Evolutionary conservation across 2,329 filamentous ascomycete species (phyloP).

Genomic region (Sporothrix schenckii): DNA sequence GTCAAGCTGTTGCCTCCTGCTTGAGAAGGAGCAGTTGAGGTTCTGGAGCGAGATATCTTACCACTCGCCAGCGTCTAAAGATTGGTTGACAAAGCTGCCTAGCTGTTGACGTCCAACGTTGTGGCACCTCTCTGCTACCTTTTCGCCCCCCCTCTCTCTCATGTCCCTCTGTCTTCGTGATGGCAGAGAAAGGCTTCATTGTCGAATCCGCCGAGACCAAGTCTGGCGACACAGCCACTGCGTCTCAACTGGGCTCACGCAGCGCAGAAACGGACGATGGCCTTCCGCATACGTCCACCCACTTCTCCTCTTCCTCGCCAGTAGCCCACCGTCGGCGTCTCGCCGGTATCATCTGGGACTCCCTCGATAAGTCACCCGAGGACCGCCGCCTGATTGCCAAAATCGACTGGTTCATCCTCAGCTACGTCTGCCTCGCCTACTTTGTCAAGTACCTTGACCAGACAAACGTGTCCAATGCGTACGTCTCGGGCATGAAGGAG

Average conservation of each 20-base stretch:
- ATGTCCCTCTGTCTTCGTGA: background rate
- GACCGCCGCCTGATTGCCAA: conserved; percentile 43
- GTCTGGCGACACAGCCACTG: background rate
- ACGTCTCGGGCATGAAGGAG: conserved; percentile 53
- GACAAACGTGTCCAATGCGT: conserved; percentile 46
- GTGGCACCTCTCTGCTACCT: background rate
- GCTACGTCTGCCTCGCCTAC: conserved; percentile 45
- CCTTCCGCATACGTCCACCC: background rate
- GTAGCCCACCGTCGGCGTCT: conserved; percentile 37
- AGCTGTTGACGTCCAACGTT: background rate
- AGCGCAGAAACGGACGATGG: background rate
- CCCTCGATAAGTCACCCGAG: conserved; percentile 42
- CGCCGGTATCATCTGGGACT: conserved; percentile 43
- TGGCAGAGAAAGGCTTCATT: conserved; percentile 6
- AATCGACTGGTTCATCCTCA: conserved; percentile 45
- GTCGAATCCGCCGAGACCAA: conserved; percentile 16
- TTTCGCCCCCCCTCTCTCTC: background rate
- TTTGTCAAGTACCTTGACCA: conserved; percentile 48
- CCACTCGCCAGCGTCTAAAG: background rate
- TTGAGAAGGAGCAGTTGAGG: conserved; percentile 10
- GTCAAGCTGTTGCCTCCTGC: background rate
- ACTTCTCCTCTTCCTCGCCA: background rate
- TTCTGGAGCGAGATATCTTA: background rate
- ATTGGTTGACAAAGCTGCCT: background rate
- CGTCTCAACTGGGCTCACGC: background rate